Base-by-base conservation (phyloP, 2,329 filamentous ascomycete species). In the Venturia aucupariae region DNA sequence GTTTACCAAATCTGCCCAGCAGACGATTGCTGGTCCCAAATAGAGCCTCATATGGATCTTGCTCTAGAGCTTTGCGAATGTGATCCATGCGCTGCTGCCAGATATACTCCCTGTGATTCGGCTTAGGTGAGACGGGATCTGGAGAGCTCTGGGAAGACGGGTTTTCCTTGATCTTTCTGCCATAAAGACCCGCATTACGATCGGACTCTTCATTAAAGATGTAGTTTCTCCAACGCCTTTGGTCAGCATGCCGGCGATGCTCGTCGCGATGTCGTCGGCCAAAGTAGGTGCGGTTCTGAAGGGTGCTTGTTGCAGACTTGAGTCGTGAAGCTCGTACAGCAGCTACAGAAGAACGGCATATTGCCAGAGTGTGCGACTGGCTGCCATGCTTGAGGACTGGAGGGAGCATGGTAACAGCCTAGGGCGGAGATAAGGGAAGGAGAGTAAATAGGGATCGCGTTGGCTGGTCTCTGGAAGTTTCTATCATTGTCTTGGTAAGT, bases 1-100 rank as follows among this genome's bases (percentile, higher is more conserved):
- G 24, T 38, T 19, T 64, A 24, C 42, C 61, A 30, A 61, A 41
- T 30, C 64, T 60, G 30, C 59, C 64, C 35, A 62, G 46, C 42
- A 64, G 17, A n/a, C 60, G 41, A 22, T 65, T 65, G 17, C 60
- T 62, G n/a, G 32, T 54, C 1, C 64, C 64, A 35, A 65, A 65
- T 19, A 65, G 22, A 41, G 60, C 60, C 38, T 65, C 64, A 24
- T 65, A 65, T n/a, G 64, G 64, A 64, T 65, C 64, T 13, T 64
- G 13, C 19, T 65, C 59, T 4, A 65, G 15, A 13, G 35, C 64
- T 32, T 38, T 22, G 13, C 48, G 27, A 19, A 65, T 42, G 17
- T 57, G 19, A 30, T 64, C 55, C 38, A 64, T 61, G 22, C 51
- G 62, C 51, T 63, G 42, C 35, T 57, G 30, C 62, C 62, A 63